These are phyloP conservation scores for Neonectria neomacrospora DNA, from an alignment of 2,329 filamentous ascomycete species.

Conservation along the genomic window DNA sequence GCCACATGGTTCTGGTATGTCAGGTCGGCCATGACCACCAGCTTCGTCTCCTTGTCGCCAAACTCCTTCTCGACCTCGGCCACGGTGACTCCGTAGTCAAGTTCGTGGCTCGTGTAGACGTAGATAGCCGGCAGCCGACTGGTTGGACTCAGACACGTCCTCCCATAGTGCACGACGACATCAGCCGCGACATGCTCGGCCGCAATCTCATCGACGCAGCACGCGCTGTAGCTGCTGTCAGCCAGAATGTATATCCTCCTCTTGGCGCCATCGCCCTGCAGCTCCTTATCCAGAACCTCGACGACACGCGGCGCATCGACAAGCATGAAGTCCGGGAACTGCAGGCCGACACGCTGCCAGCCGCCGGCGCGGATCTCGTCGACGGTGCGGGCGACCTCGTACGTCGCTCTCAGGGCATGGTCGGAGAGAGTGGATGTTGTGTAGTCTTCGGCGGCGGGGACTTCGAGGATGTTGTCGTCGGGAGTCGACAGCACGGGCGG, in stretches of 20 bases:
- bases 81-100: constrained; percentile 70
- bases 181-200: constrained; percentile 93
- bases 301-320: constrained; percentile 85
- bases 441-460: constrained; percentile 54
- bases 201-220: constrained; percentile 96
- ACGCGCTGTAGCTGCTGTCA: constrained; percentile 96
- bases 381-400: constrained; percentile 86
- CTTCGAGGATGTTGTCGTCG: constrained; percentile 68
- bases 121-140: constrained; percentile 88
- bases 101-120: constrained; percentile 80
- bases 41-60: constrained; percentile 67
- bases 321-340: constrained; percentile 95
- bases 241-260: constrained; percentile 81
- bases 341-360: constrained; percentile 85
- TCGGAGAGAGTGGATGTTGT: constrained; percentile 58
- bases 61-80: constrained; percentile 76
- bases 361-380: constrained; percentile 76
- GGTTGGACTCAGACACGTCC: constrained; percentile 91
- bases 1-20: constrained; percentile 83
- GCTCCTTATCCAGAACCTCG: constrained; percentile 57
- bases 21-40: constrained; percentile 89
- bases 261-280: constrained; percentile 37
- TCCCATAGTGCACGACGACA: constrained; percentile 92
- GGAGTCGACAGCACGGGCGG: constrained; percentile 73
- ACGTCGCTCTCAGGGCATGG: constrained; percentile 78